Conservation (phyloP, 2,329 filamentous ascomycete genomes). For the Neurospora crassa region DNA sequence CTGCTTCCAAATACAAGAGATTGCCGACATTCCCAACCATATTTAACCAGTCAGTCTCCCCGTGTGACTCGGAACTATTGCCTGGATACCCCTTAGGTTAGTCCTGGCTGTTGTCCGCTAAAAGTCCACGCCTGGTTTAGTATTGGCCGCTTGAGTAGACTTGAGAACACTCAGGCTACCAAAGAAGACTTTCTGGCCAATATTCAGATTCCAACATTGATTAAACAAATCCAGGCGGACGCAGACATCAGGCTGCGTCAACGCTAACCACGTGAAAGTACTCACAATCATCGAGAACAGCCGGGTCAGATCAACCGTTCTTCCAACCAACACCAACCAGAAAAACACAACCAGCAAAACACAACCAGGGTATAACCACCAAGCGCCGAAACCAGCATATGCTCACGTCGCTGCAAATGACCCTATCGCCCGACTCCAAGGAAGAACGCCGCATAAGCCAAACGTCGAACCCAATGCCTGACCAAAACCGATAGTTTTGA, state of each 20-base stretch:
- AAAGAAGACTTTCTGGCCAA: neutral
- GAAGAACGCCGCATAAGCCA: neutral
- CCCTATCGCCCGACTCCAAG: neutral
- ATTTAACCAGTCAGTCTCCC: neutral
- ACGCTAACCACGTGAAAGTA: neutral
- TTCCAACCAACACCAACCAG: neutral
- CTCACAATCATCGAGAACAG: neutral
- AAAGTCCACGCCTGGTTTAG: neutral
- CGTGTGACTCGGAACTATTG: neutral
- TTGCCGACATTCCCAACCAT: neutral
- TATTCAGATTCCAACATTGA: neutral
- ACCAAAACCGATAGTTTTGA: neutral
- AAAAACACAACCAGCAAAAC: neutral
- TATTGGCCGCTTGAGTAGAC: neutral
- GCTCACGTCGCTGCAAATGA: neutral
- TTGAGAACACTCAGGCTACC: neutral
- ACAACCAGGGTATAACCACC: neutral
- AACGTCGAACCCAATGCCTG: neutral
- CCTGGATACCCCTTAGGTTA: neutral
- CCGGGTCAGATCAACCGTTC: neutral
- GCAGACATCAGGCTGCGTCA: neutral
- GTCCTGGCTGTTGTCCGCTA: neutral
- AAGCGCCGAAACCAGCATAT: neutral
- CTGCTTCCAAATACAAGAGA: neutral
- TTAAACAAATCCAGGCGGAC: neutral